Evolutionary conservation across 306 rosid genomes (phyloP), one percentile per base, ranked within the genome.

Genomic region (Castanea sativa): DNA sequence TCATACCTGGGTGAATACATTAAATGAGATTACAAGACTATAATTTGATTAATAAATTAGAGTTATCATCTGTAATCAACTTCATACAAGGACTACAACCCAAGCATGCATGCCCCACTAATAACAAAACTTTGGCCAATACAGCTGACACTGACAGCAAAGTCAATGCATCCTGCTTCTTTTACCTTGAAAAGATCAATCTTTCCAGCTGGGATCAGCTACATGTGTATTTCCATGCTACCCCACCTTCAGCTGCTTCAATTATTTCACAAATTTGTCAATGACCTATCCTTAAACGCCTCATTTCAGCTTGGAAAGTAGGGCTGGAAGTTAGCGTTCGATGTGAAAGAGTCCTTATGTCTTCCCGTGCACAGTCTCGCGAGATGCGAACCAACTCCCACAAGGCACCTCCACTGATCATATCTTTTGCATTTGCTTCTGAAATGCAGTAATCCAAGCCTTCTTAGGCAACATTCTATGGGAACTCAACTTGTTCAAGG

Each of bases 331-430:
- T 77, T 73, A 93, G 81, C 2, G 97, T 93, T 83, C 96, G 90
- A 85, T 88, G 93, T n/a, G 99, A 94, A 52, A 96, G 98, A 78
- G 84, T 90, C 83, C 94, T 92, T 78, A 93, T 90, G 84, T 96
- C 99, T 87, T 96, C 97, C 33, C 96, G 86, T 23, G 98, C 85
- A 85, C 99, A 96, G 74, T 96, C 98, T 73, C 90, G 92, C 0
- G 98, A 88, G 78, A 96, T 88, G 59, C 93, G 98, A 43, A 91
- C 96, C 74, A 96, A 88, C 88, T 96, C 99, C 99, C 97, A 91
- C 61, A 96, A 73, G 64, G 99, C 98, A 25, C 99, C 99, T 45
- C 88, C 98, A 53, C 49, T 88, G 73, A 93, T 89, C 99, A 96
- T 91, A 88, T 96, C 98, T 87, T 82, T 93, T 70, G 97, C 91